Percentiles rank a stretch among this genome's conserved stretches.
phyloP scores from a whole-genome alignment of 1,139 yeast genomes.

The Yamadazyma membranifaciens region DNA sequence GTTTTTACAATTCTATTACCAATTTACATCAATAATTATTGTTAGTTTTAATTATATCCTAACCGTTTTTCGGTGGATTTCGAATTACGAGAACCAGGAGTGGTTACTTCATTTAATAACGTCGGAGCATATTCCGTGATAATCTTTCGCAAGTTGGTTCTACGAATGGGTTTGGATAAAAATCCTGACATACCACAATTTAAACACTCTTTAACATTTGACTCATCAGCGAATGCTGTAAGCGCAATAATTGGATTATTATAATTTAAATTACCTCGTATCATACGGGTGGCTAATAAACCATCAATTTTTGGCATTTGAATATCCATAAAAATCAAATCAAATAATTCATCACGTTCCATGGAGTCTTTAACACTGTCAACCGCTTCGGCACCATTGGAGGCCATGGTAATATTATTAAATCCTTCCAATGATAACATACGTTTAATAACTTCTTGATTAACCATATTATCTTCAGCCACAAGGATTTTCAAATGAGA shows the following conservation, averaged over 20 bases:
- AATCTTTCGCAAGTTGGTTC: conserved; percentile 60
- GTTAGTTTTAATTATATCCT: too few relatives aligned
- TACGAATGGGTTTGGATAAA: conserved; percentile 80
- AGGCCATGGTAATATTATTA: conserved; percentile 66
- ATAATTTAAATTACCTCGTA: conserved; percentile 64
- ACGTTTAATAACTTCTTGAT: conserved; percentile 85
- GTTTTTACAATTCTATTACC: neutral
- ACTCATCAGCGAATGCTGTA: conserved; percentile 91
- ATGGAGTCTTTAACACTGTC: conserved; percentile 55
- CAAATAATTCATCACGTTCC: conserved; percentile 45
- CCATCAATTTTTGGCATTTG: conserved; percentile 97
- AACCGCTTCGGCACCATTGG: conserved; percentile 89
- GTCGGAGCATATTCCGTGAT: conserved; percentile 45
- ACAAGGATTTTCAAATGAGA: conserved; percentile 60
- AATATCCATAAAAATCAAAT: conserved; percentile 89
- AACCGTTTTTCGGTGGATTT: too few relatives aligned
- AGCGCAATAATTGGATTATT: conserved; percentile 83
- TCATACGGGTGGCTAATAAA: conserved; percentile 70
- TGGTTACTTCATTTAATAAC: conserved; percentile 25
- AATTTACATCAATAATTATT: too few relatives aligned
- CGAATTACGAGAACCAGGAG: conserved; percentile 17
- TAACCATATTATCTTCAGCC: conserved; percentile 93
- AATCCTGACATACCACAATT: conserved; percentile 88
- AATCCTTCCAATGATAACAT: conserved; percentile 84
- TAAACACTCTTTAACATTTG: conserved; percentile 73